These are phyloP conservation scores for Aspergillus clavatus DNA, from an alignment of 2,329 filamentous ascomycete genomes.

Conservation along the genomic window DNA sequence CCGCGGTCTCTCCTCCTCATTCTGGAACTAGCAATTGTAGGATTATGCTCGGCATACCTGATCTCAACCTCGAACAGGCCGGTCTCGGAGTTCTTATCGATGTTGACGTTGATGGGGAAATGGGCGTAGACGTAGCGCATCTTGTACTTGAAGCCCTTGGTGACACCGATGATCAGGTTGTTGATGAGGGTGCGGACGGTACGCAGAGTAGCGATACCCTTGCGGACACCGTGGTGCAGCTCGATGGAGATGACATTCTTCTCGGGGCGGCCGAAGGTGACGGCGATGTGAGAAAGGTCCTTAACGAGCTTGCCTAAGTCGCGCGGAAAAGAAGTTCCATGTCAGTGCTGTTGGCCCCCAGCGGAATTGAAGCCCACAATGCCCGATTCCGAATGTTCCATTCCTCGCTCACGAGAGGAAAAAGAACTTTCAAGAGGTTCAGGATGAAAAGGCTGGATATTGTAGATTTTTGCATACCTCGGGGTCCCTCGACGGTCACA, in stretches of 20 bases:
- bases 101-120: conserved; percentile 99
- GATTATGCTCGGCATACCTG: conserved; percentile 59
- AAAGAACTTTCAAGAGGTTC: too few species aligned
- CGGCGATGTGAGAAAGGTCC: conserved; percentile 92
- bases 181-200: conserved; percentile 97
- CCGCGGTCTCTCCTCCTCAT: background rate
- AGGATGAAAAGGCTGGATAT: background rate
- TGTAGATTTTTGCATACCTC: conserved; percentile 55
- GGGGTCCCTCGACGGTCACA: conserved; percentile 94
- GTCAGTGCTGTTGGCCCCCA: conserved; percentile 14
- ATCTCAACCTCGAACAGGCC: conserved; percentile 91
- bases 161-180: conserved; percentile 98
- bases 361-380: background rate
- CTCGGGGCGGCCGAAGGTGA: conserved; percentile 87
- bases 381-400: background rate
- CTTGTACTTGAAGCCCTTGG: conserved; percentile 99
- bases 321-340: conserved; percentile 7
- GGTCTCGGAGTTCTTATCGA: conserved; percentile 93
- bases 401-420: too few species aligned
- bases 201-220: conserved; percentile 95
- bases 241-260: conserved; percentile 89
- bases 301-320: conserved; percentile 82
- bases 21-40: background rate
- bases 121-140: conserved; percentile 99
- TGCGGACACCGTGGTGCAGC: conserved; percentile 96